These are phyloP conservation scores for Huntiella decipiens DNA, from an alignment of 2,329 filamentous ascomycete species.

Conservation along the genomic window DNA sequence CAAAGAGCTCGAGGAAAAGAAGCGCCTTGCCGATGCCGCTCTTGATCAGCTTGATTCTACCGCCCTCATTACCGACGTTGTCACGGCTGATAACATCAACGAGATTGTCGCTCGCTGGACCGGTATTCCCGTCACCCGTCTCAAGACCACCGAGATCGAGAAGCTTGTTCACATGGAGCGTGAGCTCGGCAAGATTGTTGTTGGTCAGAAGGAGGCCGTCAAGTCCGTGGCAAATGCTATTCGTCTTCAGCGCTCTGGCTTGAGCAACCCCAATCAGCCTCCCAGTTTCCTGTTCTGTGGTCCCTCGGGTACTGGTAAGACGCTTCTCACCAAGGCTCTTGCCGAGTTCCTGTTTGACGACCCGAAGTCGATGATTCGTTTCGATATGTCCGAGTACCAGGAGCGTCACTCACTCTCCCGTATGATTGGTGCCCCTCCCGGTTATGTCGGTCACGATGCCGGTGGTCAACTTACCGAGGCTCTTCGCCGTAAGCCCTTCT, in stretches of 20 bases:
- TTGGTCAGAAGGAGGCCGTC: slow-evolving; percentile 82
- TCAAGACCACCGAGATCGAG: slow-evolving; percentile 92
- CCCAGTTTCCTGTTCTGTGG: slow-evolving; percentile 98
- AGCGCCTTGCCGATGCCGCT: slow-evolving; percentile 56
- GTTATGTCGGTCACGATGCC: slow-evolving; percentile 90
- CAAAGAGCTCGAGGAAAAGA: slow-evolving; percentile 60
- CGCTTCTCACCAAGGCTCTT: slow-evolving; percentile 84
- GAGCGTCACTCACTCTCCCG: slow-evolving; percentile 86
- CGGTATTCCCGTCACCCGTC: slow-evolving; percentile 87
- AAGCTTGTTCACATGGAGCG: slow-evolving; percentile 97
- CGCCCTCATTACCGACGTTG: slow-evolving; percentile 73
- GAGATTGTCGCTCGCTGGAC: slow-evolving; percentile 96
- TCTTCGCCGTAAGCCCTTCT: slow-evolving; percentile 86
- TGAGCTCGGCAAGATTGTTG: slow-evolving; percentile 62
- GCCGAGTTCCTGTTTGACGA: slow-evolving; percentile 98
- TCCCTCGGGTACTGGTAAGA: slow-evolving; percentile 96
- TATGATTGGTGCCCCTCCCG: slow-evolving; percentile 94
- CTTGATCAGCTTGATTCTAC: slow-evolving; percentile 40
- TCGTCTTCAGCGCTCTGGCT: slow-evolving; percentile 79
- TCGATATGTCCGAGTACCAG: slow-evolving; percentile 99
- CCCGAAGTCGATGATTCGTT: slow-evolving; percentile 90
- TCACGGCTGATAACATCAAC: slow-evolving; percentile 96
- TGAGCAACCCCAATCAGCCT: slow-evolving; percentile 88
- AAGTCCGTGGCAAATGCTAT: slow-evolving; percentile 89
- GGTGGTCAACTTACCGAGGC: slow-evolving; percentile 92